Percentiles rank a stretch among this genome's conserved stretches.
These are phyloP conservation scores for Trichosporon sp. DNA, from an alignment of 1,284 basidiomycete species.

Conservation along the genomic window DNA sequence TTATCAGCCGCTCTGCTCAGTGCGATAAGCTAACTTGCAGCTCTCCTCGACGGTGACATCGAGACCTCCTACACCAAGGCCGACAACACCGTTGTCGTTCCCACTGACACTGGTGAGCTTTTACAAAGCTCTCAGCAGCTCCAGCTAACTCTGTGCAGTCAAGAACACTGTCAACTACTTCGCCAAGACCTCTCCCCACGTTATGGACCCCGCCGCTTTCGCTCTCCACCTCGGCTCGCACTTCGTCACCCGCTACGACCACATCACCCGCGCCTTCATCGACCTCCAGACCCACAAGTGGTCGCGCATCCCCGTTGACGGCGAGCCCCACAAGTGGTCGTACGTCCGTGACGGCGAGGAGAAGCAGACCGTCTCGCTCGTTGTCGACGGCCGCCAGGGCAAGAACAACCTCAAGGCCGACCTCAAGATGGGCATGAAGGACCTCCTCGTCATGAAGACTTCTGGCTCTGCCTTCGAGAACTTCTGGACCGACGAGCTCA, in stretches of 20 bases:
- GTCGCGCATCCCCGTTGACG: constrained; percentile 62
- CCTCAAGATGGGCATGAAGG: constrained; percentile 65
- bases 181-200: constrained; percentile 78
- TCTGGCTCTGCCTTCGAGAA: constrained; percentile 78
- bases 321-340: constrained; percentile 65
- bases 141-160: constrained; percentile 53
- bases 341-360: constrained; percentile 89
- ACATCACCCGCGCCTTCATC: constrained; percentile 68
- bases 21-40: constrained; percentile 17
- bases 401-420: constrained; percentile 54
- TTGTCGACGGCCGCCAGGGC: constrained; percentile 61
- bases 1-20: too few relatives aligned
- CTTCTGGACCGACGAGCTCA: constrained; percentile 81
- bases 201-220: constrained; percentile 76
- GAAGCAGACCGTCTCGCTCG: constrained; percentile 64
- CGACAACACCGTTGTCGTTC: constrained; percentile 75
- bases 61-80: constrained; percentile 70
- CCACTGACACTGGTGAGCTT: constrained; percentile 77
- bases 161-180: constrained; percentile 90
- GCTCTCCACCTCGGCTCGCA: constrained; percentile 80
- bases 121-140: constrained; percentile 17
- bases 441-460: constrained; percentile 83
- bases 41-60: constrained; percentile 74
- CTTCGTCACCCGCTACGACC: constrained; percentile 75
- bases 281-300: constrained; percentile 78